These are phyloP conservation scores for Pulicaria dysenterica DNA, from an alignment of 129 eudicot species.

Conservation along the genomic window DNA sequence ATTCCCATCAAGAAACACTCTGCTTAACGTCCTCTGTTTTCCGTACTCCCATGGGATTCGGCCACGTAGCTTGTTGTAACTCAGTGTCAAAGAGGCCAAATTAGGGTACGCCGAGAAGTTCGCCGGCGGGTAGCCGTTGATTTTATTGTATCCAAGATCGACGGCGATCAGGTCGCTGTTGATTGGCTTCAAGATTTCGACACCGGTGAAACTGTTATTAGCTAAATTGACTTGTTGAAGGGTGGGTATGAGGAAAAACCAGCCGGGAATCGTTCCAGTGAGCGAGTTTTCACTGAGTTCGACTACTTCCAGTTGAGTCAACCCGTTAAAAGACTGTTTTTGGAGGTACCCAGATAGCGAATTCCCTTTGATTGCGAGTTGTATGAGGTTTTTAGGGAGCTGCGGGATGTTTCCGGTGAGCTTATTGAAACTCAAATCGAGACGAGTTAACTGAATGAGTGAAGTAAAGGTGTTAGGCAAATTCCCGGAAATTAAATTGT, in stretches of 20 bases:
- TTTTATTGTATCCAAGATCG: conserved; percentile 65
- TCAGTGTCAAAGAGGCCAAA: conserved; percentile 58
- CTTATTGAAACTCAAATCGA: conserved; percentile 79
- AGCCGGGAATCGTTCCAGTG: conserved; percentile 50
- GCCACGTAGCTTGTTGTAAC: conserved; percentile 80
- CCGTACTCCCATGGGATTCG: conserved; percentile 72
- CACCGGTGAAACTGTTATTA: conserved; percentile 60
- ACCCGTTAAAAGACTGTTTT: conserved; percentile 46
- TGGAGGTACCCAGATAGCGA: conserved; percentile 58
- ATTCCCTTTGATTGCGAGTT: conserved; percentile 65
- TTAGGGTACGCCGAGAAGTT: conserved; percentile 59
- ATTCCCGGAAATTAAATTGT: conserved; percentile 55
- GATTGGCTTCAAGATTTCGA: conserved; percentile 51
- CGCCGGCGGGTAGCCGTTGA: conserved; percentile 58
- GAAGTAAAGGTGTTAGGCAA: conserved; percentile 49
- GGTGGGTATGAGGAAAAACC: conserved; percentile 72
- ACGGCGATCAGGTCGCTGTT: conserved; percentile 74
- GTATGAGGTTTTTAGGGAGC: conserved; percentile 59
- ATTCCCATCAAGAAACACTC: conserved; percentile 90
- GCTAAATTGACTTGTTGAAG: conserved; percentile 81
- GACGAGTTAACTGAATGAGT: conserved; percentile 49
- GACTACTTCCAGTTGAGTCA: conserved; percentile 56
- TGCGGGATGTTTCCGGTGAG: conserved; percentile 71
- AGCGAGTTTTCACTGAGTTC: conserved; percentile 85
- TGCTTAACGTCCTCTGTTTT: conserved; percentile 42